A percentile compares a stretch with the other conserved stretches of the same genome.
These are phyloP conservation scores for Lactifluus volemus DNA, from an alignment of 768 basidiomycete genomes.

Conservation along the genomic window DNA sequence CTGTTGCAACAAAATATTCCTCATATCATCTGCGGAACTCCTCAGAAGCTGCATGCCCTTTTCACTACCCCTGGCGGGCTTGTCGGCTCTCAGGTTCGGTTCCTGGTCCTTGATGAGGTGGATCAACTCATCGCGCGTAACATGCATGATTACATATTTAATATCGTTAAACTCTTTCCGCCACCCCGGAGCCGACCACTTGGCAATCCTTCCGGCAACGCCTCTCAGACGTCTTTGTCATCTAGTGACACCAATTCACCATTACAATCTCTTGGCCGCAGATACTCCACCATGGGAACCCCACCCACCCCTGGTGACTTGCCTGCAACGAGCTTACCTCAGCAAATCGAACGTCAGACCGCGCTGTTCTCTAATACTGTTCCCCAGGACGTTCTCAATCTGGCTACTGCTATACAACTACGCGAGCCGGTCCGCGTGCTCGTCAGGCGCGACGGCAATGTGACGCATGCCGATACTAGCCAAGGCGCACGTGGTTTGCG, in stretches of 20 bases:
- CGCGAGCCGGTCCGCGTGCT: conserved; percentile 97
- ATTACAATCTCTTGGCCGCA: conserved; percentile 34
- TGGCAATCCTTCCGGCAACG: conserved; percentile 33
- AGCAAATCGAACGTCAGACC: conserved; percentile 70
- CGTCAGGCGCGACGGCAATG: conserved; percentile 84
- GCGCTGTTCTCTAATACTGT: conserved; percentile 98
- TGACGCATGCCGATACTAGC: conserved; percentile 55
- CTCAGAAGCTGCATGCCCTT: conserved; percentile 89
- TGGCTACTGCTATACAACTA: conserved; percentile 87
- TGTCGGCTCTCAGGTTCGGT: conserved; percentile 74
- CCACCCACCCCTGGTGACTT: conserved; percentile 39
- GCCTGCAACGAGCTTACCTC: conserved; percentile 27
- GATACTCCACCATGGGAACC: conserved; percentile 49
- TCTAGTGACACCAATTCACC: conserved; percentile 13
- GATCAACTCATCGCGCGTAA: conserved; percentile 98
- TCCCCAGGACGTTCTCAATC: conserved; percentile 94
- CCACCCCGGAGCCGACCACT: conserved; percentile 65
- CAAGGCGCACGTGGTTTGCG: conserved; percentile 79
- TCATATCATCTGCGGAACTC: conserved; percentile 94
- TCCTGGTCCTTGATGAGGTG: conserved; percentile 94
- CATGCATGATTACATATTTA: conserved; percentile 90
- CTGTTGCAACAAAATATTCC: conserved; percentile 86
- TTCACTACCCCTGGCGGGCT: conserved; percentile 77
- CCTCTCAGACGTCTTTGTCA: conserved; percentile 13
- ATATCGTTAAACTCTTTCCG: conserved; percentile 89